Conservation (phyloP, 441 rosid genomes). For the Syzygium malaccense region DNA sequence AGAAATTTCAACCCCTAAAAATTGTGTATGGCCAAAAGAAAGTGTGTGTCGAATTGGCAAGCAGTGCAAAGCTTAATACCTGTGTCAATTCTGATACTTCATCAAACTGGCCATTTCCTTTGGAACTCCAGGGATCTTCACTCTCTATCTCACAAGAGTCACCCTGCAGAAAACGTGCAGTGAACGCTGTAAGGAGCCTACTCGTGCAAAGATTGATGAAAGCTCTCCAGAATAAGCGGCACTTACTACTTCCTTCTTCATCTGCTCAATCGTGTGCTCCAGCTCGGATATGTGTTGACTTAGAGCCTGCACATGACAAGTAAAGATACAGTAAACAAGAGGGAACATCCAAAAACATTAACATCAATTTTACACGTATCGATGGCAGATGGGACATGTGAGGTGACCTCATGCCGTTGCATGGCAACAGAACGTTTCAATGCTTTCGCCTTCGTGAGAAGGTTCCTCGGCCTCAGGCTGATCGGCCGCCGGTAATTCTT, state of each 20-base stretch:
- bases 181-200: not conserved
- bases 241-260: conserved; percentile 82
- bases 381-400: conserved; percentile 5
- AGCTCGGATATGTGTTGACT: conserved; percentile 88
- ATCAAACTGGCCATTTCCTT: conserved; percentile 17
- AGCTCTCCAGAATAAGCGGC: not conserved
- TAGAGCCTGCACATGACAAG: conserved; percentile 55
- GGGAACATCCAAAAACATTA: not conserved
- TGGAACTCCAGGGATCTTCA: conserved; percentile 21
- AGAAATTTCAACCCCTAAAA: not conserved
- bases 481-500: conserved; percentile 87
- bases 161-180: conserved; percentile 21
- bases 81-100: conserved; percentile 14
- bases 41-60: not conserved
- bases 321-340: not conserved
- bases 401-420: conserved; percentile 92
- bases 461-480: conserved; percentile 86
- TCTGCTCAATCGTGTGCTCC: conserved; percentile 66
- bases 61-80: conserved; percentile 21
- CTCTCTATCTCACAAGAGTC: conserved; percentile 16
- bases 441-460: conserved; percentile 91
- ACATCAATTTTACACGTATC: not conserved
- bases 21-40: not conserved
- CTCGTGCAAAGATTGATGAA: not conserved
- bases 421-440: conserved; percentile 87